Evolutionary conservation across 2,329 filamentous ascomycete genomes (phyloP).

Genomic region (Botrytis elliptica): DNA sequence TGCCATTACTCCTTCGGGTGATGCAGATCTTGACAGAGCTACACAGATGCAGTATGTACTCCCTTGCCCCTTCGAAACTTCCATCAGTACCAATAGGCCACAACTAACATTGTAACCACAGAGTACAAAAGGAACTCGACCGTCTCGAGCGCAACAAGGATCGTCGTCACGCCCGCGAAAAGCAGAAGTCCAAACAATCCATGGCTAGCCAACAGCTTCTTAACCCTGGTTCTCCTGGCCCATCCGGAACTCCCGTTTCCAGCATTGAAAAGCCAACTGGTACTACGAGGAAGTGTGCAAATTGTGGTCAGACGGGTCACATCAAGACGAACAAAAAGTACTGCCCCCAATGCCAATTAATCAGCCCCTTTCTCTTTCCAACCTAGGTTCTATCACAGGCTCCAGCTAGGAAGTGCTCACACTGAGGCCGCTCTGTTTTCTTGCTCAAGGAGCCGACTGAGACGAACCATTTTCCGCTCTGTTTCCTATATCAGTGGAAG

Average conservation of each 20-base stretch:
- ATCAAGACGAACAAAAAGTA: conserved; percentile 99
- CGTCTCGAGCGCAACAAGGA: conserved; percentile 91
- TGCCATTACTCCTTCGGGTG: conserved; percentile 62
- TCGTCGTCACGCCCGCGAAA: conserved; percentile 83
- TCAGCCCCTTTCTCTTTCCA: conserved; percentile 17
- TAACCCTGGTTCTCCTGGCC: conserved; percentile 44
- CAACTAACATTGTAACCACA: conserved; percentile 37
- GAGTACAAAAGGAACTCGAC: conserved; percentile 71
- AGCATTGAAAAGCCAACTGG: conserved; percentile 54
- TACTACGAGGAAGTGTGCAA: conserved; percentile 91
- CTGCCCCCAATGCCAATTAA: conserved; percentile 26
- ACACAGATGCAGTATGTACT: conserved; percentile 54
- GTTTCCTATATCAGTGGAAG: neutral
- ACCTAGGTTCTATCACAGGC: conserved; percentile 6
- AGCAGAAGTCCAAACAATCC: conserved; percentile 65
- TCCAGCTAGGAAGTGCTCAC: neutral
- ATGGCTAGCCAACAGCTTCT: conserved; percentile 27
- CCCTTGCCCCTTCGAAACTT: neutral
- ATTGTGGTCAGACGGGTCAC: conserved; percentile 93
- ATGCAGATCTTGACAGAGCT: conserved; percentile 63
- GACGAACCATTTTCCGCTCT: neutral
- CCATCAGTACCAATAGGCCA: neutral
- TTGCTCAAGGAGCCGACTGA: conserved; percentile 21
- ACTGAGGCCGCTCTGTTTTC: conserved; percentile 16
- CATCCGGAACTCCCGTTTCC: conserved; percentile 43